These are phyloP conservation scores for Boletellus deceptivus DNA, from an alignment of 1,284 basidiomycete species.

Conservation along the genomic window DNA sequence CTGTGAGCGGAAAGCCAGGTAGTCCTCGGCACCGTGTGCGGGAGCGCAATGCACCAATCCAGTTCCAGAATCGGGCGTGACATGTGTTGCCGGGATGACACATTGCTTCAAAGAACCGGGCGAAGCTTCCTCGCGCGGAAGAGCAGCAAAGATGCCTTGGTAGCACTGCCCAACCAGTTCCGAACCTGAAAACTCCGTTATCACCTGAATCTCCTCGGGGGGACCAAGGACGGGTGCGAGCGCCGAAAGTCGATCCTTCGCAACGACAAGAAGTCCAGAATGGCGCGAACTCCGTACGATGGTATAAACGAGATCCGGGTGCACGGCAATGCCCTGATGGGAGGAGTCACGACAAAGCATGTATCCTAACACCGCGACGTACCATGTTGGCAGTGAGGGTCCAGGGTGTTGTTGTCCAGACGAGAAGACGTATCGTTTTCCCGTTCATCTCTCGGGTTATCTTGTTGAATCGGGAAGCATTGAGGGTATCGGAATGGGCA, in stretches of 20 bases:
- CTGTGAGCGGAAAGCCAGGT: constrained; percentile 62
- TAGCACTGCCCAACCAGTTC: constrained; percentile 70
- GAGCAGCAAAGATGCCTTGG: constrained; percentile 59
- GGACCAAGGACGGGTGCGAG: constrained; percentile 55
- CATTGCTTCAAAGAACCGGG: constrained; percentile 22
- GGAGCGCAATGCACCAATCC: constrained; percentile 96
- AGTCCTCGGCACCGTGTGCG: constrained; percentile 94
- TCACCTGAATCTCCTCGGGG: constrained; percentile 35
- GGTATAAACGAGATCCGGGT: constrained; percentile 72
- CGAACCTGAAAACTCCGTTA: constrained; percentile 55
- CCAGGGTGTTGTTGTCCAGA: constrained; percentile 99
- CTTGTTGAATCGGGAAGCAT: constrained; percentile 13
- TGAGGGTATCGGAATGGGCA: constrained; percentile 2
- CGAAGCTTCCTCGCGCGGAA: constrained; percentile 11
- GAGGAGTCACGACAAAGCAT: not conserved
- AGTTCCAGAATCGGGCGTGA: constrained; percentile 89
- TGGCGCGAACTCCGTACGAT: constrained; percentile 46
- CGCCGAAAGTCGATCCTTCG: constrained; percentile 60
- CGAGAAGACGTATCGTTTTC: constrained; percentile 55
- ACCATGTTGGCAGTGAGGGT: constrained; percentile 96
- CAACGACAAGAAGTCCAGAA: constrained; percentile 58
- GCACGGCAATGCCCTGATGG: constrained; percentile 79
- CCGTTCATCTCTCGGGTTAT: constrained; percentile 23
- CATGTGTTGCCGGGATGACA: constrained; percentile 63
- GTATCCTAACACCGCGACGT: constrained; percentile 15